Evolutionary conservation across 352 stramenopile species (phyloP).

Genomic region (Phytophthora idaei): DNA sequence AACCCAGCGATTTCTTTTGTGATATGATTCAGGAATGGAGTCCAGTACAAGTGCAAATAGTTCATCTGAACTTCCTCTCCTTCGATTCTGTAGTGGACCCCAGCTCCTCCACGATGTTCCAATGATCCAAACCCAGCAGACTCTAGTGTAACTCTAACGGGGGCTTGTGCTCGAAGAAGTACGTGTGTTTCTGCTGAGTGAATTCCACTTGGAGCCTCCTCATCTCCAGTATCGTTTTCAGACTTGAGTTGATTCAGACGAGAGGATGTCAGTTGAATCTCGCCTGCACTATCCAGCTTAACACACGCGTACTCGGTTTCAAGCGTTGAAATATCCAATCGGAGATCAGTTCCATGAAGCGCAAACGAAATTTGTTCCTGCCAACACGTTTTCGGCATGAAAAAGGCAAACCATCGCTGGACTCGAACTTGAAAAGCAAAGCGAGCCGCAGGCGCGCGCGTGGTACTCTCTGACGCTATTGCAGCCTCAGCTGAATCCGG

Average conservation of each 20-base stretch:
- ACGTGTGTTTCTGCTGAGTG: slow-evolving; percentile 47
- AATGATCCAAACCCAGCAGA: slow-evolving; percentile 52
- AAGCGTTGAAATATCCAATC: slow-evolving; percentile 50
- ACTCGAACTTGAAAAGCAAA: slow-evolving; percentile 54
- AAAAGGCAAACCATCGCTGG: slow-evolving; percentile 63
- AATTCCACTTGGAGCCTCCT: slow-evolving; percentile 1
- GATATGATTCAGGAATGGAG: slow-evolving; percentile 53
- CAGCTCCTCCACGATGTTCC: slow-evolving; percentile 48
- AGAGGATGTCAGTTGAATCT: slow-evolving; percentile 50
- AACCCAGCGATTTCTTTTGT: slow-evolving; percentile 68
- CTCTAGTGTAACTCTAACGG: slow-evolving; percentile 48
- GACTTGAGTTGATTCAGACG: slow-evolving; percentile 29
- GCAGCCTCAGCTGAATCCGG: neutral
- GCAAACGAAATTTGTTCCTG: slow-evolving; percentile 50
- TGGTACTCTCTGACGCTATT: neutral
- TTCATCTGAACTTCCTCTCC: slow-evolving; percentile 57
- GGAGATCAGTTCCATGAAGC: slow-evolving; percentile 43
- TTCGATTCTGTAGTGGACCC: slow-evolving; percentile 49
- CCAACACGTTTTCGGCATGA: slow-evolving; percentile 49
- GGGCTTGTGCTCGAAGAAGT: slow-evolving; percentile 39
- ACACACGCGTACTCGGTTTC: slow-evolving; percentile 36
- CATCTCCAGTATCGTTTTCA: slow-evolving; percentile 2
- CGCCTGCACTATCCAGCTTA: slow-evolving; percentile 43
- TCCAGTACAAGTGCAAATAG: slow-evolving; percentile 59
- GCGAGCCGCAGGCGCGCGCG: slow-evolving; percentile 1